Base-by-base conservation (phyloP, 371 early-diverging fungal genomes). In the Rhizopus microsporus region DNA sequence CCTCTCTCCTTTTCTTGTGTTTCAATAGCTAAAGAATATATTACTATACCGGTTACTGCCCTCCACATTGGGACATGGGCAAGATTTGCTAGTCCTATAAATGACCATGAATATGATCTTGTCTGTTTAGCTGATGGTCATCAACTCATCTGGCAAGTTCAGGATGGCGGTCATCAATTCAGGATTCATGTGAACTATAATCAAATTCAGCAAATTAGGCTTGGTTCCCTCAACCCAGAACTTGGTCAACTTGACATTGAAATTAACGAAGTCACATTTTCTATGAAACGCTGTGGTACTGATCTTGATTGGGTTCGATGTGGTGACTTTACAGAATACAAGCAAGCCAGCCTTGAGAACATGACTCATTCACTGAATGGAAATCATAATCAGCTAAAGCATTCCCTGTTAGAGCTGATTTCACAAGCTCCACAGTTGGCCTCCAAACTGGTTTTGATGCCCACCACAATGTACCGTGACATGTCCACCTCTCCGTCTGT, bases 241-340 rank as follows among this genome's bases (percentile, higher is more conserved):
- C 44, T 60, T 9, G 55, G 68, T 7, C 68, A 68, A 17, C 61
- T 64, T 7, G 64, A 60, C 0, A 57, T 63, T 10, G 54, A 65
- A 5, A 23, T 75, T 10, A 44, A 63, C 15, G 49, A 57, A 0
- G 56, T 54, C 23, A 65, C 64, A 1, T 72, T 69, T 38, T 65
- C 70, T 17, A 75, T 72, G 72, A 60, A 51, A 39, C 53, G 66
- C n/a, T 45, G 54, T 10, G 57, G 59, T 31, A 54, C 61, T n/a
- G 63, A 67, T 47, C 56, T 40, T 29, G 70, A 75, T 9, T 75
- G 75, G 75, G 61, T 72, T 5, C 67, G 65, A 16, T 75, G 75
- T 50, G 63, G 59, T 12, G 75, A 75, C 37, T 75, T 75, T 52
- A 67, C 75, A 5, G 75, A 75, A 62, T 62, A 72, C 56, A 69